A percentile compares a stretch with the other conserved stretches of the same genome.
These are phyloP conservation scores for Theobroma grandiflorum DNA, from an alignment of 441 rosid genomes.

Conservation along the genomic window DNA sequence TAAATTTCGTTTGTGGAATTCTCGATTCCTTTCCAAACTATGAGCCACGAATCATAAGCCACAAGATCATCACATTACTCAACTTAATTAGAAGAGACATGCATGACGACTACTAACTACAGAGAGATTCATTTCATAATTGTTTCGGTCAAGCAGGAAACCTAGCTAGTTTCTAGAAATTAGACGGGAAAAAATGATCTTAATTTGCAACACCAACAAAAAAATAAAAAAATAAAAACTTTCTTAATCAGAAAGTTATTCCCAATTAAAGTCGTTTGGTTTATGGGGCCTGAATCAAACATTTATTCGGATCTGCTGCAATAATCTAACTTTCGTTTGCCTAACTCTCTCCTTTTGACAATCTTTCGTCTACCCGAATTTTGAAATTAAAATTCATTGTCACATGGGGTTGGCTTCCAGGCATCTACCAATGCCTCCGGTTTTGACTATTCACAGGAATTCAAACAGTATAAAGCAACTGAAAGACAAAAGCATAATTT, in stretches of 20 bases:
- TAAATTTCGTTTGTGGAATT: neutral
- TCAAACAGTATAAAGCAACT: neutral
- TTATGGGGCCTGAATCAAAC: conserved; percentile 15
- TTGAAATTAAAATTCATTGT: conserved; percentile 16
- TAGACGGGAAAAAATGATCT: neutral
- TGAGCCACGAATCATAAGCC: neutral
- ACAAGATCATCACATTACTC: neutral
- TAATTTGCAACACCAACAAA: neutral
- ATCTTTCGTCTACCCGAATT: conserved; percentile 16
- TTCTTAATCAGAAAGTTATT: conserved; percentile 30
- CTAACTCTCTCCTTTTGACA: conserved; percentile 39
- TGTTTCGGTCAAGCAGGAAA: neutral
- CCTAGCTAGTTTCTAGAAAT: conserved; percentile 22
- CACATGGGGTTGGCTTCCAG: conserved; percentile 30
- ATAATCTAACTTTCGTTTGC: conserved; percentile 27
- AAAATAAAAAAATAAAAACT: neutral
- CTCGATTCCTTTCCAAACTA: neutral
- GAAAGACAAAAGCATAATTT: neutral
- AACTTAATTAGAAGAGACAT: neutral
- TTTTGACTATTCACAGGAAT: conserved; percentile 29
- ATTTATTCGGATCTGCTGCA: neutral
- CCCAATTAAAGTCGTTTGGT: neutral
- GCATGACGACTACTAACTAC: neutral
- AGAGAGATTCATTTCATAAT: neutral
- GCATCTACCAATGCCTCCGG: conserved; percentile 32